phyloP scores from a whole-genome alignment of 2,329 filamentous ascomycete species.

The Coniochaeta sp. region DNA sequence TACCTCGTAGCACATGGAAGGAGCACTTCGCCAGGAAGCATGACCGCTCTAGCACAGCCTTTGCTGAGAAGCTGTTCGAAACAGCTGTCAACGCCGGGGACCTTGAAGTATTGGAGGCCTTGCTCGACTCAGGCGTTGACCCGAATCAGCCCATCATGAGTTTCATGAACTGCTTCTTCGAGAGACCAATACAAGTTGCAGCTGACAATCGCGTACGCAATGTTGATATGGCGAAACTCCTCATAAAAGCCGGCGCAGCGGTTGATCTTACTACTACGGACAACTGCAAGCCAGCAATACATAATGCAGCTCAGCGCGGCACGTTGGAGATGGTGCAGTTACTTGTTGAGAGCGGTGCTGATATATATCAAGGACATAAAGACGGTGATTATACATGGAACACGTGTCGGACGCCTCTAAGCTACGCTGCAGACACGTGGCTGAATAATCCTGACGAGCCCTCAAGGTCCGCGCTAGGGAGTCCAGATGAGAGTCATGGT shows the following conservation, averaged over 20 bases:
- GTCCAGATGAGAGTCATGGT: neutral
- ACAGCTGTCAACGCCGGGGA: neutral
- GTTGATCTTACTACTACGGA: neutral
- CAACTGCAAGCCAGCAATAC: neutral
- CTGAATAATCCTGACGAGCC: neutral
- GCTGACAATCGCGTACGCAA: neutral
- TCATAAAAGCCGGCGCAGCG: neutral
- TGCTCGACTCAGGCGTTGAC: neutral
- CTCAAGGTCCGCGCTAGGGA: neutral
- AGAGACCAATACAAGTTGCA: neutral
- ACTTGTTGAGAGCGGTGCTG: neutral
- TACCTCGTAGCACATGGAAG: neutral
- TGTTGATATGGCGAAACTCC: neutral
- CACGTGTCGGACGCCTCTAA: neutral
- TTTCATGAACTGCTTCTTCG: neutral
- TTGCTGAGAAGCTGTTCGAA: slow-evolving; percentile 1
- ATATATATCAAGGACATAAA: neutral
- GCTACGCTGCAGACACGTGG: neutral
- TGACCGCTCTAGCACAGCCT: neutral
- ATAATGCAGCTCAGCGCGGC: neutral
- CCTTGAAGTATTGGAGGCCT: neutral
- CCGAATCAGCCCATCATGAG: neutral
- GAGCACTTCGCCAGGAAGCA: neutral
- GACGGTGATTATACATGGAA: neutral
- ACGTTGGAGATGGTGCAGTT: neutral